Evolutionary conservation across 371 early-diverging fungal genomes (phyloP).

Genomic region (Chytridiales sp.): DNA sequence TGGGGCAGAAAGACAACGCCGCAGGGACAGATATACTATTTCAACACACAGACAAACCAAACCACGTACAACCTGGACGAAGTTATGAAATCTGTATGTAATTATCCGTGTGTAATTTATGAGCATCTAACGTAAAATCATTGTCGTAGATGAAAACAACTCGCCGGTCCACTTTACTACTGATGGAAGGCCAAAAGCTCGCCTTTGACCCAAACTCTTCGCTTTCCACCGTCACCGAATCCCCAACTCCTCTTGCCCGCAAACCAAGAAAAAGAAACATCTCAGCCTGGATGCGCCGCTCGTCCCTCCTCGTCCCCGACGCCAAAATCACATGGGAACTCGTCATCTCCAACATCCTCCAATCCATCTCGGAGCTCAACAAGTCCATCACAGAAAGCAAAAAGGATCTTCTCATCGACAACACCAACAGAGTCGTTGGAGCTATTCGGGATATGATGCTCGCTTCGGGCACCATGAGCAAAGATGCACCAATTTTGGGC

Average conservation of each 20-base stretch:
- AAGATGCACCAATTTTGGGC: conserved; percentile 63
- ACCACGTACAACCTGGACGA: conserved; percentile 63
- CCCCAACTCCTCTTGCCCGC: neutral
- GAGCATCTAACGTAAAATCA: too few species aligned
- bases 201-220: conserved; percentile 13
- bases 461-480: conserved; percentile 72
- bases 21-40: conserved; percentile 70
- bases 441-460: conserved; percentile 82
- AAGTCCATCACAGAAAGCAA: conserved; percentile 58
- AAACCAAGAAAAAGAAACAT: neutral
- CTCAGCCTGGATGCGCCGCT: conserved; percentile 34
- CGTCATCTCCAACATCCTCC: conserved; percentile 62
- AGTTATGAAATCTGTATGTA: conserved; percentile 30
- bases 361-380: conserved; percentile 65
- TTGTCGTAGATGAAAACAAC: too few species aligned
- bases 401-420: conserved; percentile 57
- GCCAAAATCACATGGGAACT: conserved; percentile 60
- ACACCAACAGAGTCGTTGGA: conserved; percentile 58
- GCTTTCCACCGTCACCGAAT: neutral
- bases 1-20: conserved; percentile 57
- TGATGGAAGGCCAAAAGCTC: conserved; percentile 16
- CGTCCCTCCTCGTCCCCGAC: conserved; percentile 17
- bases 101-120: too few species aligned
- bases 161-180: conserved; percentile 3
- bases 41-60: conserved; percentile 69